Conservation (phyloP, 2,329 filamentous ascomycete genomes). For the Cordyceps farinosa region DNA sequence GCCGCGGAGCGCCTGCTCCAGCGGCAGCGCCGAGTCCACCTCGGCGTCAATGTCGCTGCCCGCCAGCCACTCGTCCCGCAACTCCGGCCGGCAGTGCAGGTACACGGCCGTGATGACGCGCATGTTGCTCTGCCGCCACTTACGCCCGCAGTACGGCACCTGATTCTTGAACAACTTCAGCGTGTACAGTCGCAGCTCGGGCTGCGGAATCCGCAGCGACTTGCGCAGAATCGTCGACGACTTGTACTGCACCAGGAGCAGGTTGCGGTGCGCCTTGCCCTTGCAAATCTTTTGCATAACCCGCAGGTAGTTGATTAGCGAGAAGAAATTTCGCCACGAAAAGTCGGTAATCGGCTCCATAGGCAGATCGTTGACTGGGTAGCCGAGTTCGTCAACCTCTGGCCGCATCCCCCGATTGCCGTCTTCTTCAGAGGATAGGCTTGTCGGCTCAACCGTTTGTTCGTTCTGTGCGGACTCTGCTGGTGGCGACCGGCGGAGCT, state of each 20-base stretch:
- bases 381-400: constrained; percentile 83
- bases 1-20: constrained; percentile 85
- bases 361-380: constrained; percentile 68
- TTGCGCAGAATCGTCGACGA: constrained; percentile 89
- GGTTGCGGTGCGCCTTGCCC: constrained; percentile 88
- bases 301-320: constrained; percentile 89
- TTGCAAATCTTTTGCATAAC: constrained; percentile 98
- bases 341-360: constrained; percentile 79
- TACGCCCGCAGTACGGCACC: constrained; percentile 94
- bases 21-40: constrained; percentile 84
- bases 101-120: constrained; percentile 97
- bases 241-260: constrained; percentile 94
- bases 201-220: constrained; percentile 84
- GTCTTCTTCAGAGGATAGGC: constrained; percentile 29
- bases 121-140: constrained; percentile 98
- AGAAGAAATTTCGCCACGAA: constrained; percentile 92
- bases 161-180: constrained; percentile 98
- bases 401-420: constrained; percentile 38
- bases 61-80: constrained; percentile 91
- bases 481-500: constrained; percentile 48
- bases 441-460: constrained; percentile 24
- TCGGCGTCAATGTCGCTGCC: constrained; percentile 90
- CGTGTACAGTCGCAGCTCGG: constrained; percentile 83
- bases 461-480: constrained; percentile 25
- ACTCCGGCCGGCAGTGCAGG: constrained; percentile 84